A percentile compares a stretch with the other conserved stretches of the same genome.
Evolutionary conservation across 495 filamentous ascomycete genomes (phyloP).

Genomic region (Saxophila tyrrhenica): DNA sequence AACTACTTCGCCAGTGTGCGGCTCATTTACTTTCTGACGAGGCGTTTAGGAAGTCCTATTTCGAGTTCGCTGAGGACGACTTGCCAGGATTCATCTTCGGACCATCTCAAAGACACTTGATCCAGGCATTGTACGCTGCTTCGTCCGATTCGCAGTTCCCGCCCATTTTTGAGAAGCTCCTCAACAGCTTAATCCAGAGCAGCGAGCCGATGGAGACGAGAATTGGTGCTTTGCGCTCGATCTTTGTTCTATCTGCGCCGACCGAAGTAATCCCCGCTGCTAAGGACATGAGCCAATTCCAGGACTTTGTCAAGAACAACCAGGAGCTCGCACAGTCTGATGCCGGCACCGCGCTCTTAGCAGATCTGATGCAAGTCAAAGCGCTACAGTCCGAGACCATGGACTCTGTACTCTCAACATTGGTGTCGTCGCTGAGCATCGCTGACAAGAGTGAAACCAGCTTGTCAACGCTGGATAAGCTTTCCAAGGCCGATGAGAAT

Average conservation of each 20-base stretch:
- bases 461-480: slow-evolving; percentile 28
- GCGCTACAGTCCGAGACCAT: slow-evolving; percentile 16
- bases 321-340: too few species aligned
- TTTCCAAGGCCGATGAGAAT: slow-evolving; percentile 21
- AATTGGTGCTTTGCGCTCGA: background rate
- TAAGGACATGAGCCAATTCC: slow-evolving; percentile 19
- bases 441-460: slow-evolving; percentile 19
- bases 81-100: slow-evolving; percentile 42
- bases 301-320: slow-evolving; percentile 22
- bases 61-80: slow-evolving; percentile 37
- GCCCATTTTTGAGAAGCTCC: background rate
- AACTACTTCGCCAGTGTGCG: slow-evolving; percentile 29
- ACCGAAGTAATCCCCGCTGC: slow-evolving; percentile 14
- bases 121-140: slow-evolving; percentile 21
- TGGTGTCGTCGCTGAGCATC: slow-evolving; percentile 29
- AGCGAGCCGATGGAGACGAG: background rate
- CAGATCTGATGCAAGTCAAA: slow-evolving; percentile 3
- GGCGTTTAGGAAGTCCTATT: slow-evolving; percentile 20
- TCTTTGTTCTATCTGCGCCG: slow-evolving; percentile 24
- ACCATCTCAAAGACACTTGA: slow-evolving; percentile 38
- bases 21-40: slow-evolving; percentile 20
- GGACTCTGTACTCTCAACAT: slow-evolving; percentile 22
- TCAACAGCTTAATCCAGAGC: background rate
- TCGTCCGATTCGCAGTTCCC: background rate
- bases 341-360: background rate